Conservation (phyloP, 176 grass and related monocot species). For the Thalia dealbata region DNA sequence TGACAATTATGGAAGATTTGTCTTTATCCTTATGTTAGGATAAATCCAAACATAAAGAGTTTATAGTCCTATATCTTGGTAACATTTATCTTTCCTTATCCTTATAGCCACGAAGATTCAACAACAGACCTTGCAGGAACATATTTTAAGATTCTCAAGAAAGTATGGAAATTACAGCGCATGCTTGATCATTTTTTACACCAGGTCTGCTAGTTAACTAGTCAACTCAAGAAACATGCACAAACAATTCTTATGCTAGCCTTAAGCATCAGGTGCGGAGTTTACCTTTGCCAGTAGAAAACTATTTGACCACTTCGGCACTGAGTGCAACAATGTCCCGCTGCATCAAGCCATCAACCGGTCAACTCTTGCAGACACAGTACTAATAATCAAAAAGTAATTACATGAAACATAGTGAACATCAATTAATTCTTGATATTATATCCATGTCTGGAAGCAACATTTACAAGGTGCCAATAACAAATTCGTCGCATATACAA, state of each 20-base stretch:
- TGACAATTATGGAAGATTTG: too few species aligned
- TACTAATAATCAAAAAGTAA: constrained; percentile 58
- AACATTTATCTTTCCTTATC: too few species aligned
- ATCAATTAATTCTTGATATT: constrained; percentile 5
- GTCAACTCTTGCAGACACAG: constrained; percentile 31
- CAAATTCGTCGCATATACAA: constrained; percentile 51
- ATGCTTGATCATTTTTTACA: too few species aligned
- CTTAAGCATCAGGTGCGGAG: not conserved
- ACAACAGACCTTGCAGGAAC: too few species aligned
- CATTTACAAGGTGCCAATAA: constrained; percentile 33
- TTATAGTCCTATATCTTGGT: too few species aligned
- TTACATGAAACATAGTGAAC: not conserved
- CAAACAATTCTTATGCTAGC: not conserved
- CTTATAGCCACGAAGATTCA: too few species aligned
- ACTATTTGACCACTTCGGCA: not conserved
- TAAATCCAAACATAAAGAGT: too few species aligned
- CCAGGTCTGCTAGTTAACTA: not conserved
- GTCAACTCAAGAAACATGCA: not conserved
- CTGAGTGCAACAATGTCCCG: not conserved
- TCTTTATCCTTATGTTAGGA: too few species aligned
- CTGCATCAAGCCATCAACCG: not conserved
- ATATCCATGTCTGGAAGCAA: constrained; percentile 32
- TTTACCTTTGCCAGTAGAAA: constrained; percentile 3
- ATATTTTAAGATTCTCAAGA: too few species aligned
- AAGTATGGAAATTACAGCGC: too few species aligned